A percentile compares a stretch with the other conserved stretches of the same genome.
Conservation (phyloP, 441 rosid genomes). For the Bruguiera hainesii region DNA sequence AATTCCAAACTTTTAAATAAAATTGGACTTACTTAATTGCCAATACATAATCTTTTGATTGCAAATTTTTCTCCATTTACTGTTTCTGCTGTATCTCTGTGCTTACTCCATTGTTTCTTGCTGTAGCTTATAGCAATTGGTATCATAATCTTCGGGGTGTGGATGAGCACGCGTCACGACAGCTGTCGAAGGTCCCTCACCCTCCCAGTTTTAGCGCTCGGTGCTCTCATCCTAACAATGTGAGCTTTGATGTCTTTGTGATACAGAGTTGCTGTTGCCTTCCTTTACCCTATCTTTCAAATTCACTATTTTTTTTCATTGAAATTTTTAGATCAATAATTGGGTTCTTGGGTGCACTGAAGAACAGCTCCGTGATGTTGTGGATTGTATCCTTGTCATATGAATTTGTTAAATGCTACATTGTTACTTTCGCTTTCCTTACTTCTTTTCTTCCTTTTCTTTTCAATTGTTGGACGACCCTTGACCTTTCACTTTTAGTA, state of each 20-base stretch:
- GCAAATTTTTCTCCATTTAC: not conserved
- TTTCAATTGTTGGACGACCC: constrained; percentile 26
- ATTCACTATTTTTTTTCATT: not conserved
- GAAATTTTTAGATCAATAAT: constrained; percentile 61
- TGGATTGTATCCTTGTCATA: constrained; percentile 84
- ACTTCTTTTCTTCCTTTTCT: not conserved
- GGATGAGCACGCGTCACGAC: constrained; percentile 95
- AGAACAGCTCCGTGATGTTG: constrained; percentile 66
- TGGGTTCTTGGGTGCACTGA: constrained; percentile 87
- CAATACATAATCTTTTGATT: not conserved
- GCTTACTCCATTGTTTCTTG: constrained; percentile 10
- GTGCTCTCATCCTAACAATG: constrained; percentile 69
- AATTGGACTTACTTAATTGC: not conserved
- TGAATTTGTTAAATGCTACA: constrained; percentile 1
- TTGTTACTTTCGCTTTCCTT: not conserved
- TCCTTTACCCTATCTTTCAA: constrained; percentile 3
- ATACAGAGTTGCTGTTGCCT: not conserved
- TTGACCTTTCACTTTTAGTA: constrained; percentile 59
- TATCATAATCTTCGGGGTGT: constrained; percentile 73
- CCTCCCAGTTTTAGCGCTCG: constrained; percentile 80
- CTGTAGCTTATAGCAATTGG: constrained; percentile 72
- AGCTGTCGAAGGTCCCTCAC: constrained; percentile 79
- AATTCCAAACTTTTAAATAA: too few relatives aligned
- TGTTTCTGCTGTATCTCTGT: constrained; percentile 1
- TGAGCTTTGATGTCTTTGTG: constrained; percentile 31